These are phyloP conservation scores for Mimosa pudica DNA, from an alignment of 306 rosid genomes.

Conservation along the genomic window DNA sequence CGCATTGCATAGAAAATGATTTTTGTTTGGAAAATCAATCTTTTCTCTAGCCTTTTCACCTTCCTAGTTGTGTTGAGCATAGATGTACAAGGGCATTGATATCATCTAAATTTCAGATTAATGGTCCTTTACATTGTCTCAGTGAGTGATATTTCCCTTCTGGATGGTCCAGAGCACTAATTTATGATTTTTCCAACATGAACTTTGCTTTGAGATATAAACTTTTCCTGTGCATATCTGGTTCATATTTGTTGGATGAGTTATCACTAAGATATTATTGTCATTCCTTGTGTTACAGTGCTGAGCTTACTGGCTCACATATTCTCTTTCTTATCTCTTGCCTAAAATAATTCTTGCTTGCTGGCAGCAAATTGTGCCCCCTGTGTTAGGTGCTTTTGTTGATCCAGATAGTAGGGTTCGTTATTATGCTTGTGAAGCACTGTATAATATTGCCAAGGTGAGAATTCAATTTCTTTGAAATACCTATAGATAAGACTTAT, in stretches of 20 bases:
- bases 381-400: slow-evolving; percentile 81
- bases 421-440: slow-evolving; percentile 97
- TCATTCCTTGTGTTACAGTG: background rate
- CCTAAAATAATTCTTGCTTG: slow-evolving; percentile 29
- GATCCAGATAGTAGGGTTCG: slow-evolving; percentile 99
- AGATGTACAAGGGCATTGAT: background rate
- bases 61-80: background rate
- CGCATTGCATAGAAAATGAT: background rate
- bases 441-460: slow-evolving; percentile 98
- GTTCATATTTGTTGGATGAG: slow-evolving; percentile 4
- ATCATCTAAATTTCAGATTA: background rate
- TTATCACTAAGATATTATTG: background rate
- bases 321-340: slow-evolving; percentile 31
- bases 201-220: background rate
- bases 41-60: background rate
- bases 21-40: slow-evolving; percentile 5
- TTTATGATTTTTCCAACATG: background rate
- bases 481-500: slow-evolving; percentile 20
- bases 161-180: background rate
- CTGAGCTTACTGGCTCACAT: background rate
- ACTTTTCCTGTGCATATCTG: background rate
- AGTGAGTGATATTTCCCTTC: background rate
- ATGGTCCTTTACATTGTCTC: background rate
- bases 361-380: slow-evolving; percentile 92
- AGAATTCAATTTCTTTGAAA: slow-evolving; percentile 33